Evolutionary conservation across 208 protist species (phyloP).

Genomic region (Wallacemonas sp.): DNA sequence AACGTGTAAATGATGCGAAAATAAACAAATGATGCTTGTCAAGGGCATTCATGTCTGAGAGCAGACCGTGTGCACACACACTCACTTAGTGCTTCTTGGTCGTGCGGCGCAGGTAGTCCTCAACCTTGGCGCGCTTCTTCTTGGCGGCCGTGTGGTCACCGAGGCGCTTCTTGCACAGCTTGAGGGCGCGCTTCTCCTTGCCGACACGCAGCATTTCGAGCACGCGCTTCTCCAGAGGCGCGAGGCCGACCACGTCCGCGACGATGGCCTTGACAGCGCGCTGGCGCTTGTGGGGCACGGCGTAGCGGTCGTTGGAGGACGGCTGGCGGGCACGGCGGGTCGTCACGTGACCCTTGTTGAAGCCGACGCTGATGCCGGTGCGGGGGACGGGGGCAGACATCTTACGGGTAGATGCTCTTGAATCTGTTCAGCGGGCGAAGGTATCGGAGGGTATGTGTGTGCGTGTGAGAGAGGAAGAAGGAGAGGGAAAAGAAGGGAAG

Average conservation of each 20-base stretch:
- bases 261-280: conserved; percentile 92
- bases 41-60: no score
- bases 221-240: conserved; percentile 92
- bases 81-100: conserved; percentile 91
- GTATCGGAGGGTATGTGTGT: no score
- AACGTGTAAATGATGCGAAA: no score
- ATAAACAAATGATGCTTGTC: no score
- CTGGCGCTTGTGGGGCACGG: conserved; percentile 87
- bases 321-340: conserved; percentile 82
- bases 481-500: background rate
- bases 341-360: conserved; percentile 92
- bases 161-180: conserved; percentile 94
- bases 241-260: conserved; percentile 87
- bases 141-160: conserved; percentile 88
- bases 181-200: conserved; percentile 95
- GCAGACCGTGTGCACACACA: no score
- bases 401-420: no score
- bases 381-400: conserved; percentile 73
- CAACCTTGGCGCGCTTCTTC: conserved; percentile 92
- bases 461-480: no score
- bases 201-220: conserved; percentile 94
- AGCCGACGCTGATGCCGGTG: conserved; percentile 90
- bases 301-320: conserved; percentile 79
- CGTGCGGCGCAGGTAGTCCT: conserved; percentile 85
- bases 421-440: no score